A percentile compares a stretch with the other conserved stretches of the same genome.
Conservation (phyloP, 805 yeast species). For the Alloascoidea africana region DNA sequence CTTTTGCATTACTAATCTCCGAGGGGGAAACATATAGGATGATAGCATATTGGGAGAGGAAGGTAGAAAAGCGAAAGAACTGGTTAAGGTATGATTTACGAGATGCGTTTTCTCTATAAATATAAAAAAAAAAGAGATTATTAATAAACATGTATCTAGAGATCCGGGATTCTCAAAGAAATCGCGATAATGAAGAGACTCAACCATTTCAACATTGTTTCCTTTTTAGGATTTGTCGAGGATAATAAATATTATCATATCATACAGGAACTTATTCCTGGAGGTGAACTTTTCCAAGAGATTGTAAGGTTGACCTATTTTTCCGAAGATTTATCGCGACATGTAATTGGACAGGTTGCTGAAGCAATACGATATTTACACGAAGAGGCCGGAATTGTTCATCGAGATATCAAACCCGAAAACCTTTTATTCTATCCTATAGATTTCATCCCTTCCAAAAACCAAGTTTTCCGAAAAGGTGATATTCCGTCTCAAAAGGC, state of each 20-base stretch:
- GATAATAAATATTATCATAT: slow-evolving; percentile 39
- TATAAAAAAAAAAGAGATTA: no score
- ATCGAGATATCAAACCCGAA: slow-evolving; percentile 75
- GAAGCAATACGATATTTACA: slow-evolving; percentile 55
- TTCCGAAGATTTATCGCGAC: slow-evolving; percentile 48
- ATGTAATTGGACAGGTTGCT: slow-evolving; percentile 48
- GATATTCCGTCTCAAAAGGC: slow-evolving; percentile 43
- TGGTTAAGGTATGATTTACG: slow-evolving; percentile 1
- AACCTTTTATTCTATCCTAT: slow-evolving; percentile 54
- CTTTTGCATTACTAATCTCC: no score
- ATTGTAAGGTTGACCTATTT: slow-evolving; percentile 54
- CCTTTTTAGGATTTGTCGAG: slow-evolving; percentile 52
- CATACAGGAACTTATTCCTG: slow-evolving; percentile 56
- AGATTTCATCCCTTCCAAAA: slow-evolving; percentile 23
- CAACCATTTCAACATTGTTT: slow-evolving; percentile 47
- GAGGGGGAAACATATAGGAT: no score
- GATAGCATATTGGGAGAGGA: background rate
- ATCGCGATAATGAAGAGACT: slow-evolving; percentile 62
- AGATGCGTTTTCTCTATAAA: no score
- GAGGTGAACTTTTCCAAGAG: slow-evolving; percentile 64
- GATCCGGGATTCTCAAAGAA: no score
- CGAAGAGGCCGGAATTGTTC: slow-evolving; percentile 62
- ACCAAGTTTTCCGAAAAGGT: slow-evolving; percentile 11
- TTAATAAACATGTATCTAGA: no score
- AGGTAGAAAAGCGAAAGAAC: slow-evolving; percentile 1